phyloP scores from a whole-genome alignment of 129 eudicot genomes.

The Ambrosia trifida region DNA sequence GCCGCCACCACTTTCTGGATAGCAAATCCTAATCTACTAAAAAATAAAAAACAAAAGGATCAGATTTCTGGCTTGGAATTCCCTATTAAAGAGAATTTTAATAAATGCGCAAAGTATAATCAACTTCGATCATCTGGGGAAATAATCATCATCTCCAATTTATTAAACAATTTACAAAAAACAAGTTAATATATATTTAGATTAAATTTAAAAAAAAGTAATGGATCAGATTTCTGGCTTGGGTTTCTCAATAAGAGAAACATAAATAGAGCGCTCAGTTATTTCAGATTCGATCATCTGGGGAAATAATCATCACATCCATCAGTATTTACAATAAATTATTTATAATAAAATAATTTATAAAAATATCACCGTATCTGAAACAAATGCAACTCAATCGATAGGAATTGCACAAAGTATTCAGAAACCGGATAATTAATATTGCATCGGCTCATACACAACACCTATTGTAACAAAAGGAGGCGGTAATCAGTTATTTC shows the following conservation, averaged over 20 bases:
- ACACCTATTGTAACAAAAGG: neutral
- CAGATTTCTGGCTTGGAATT: no score
- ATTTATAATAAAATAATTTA: neutral
- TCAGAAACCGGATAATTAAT: constrained; percentile 7
- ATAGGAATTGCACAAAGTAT: neutral
- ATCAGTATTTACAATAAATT: neutral
- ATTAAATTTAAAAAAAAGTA: neutral
- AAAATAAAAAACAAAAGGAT: no score
- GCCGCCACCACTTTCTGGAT: no score
- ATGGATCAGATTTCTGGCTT: constrained; percentile 21
- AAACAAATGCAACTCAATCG: neutral
- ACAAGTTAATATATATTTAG: no score
- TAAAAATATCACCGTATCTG: neutral
- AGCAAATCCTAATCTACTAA: no score
- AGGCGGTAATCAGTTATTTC: constrained; percentile 26
- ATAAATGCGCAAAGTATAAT: no score
- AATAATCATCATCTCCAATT: no score
- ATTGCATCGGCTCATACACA: constrained; percentile 29
- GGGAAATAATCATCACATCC: constrained; percentile 21
- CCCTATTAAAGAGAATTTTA: no score
- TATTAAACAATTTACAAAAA: no score
- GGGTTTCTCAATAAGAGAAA: neutral
- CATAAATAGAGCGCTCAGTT: constrained; percentile 10
- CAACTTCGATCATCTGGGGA: no score
- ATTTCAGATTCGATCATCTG: constrained; percentile 20